Percentiles rank a stretch among this genome's conserved stretches.
phyloP scores from a whole-genome alignment of 2,329 filamentous ascomycete species.

The Epichloe typhina region DNA sequence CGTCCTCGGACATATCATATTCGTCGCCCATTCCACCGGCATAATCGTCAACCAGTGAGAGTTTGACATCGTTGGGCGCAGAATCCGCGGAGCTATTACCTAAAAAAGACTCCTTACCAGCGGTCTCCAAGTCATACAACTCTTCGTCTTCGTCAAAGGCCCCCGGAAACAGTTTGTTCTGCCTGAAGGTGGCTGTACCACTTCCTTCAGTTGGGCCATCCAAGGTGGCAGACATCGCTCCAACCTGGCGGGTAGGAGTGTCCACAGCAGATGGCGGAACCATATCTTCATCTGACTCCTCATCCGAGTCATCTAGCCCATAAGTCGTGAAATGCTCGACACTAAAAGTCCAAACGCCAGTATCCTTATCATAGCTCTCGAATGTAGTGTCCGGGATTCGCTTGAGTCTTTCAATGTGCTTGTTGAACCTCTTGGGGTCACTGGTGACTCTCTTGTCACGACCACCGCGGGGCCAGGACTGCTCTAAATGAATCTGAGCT shows the following conservation, averaged over 20 bases:
- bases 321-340: conserved; percentile 98
- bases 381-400: conserved; percentile 72
- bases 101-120: conserved; percentile 72
- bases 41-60: conserved; percentile 47
- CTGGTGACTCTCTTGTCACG: conserved; percentile 40
- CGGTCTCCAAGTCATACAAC: conserved; percentile 41
- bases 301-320: conserved; percentile 68
- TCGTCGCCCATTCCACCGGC: conserved; percentile 50
- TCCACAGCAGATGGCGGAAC: conserved; percentile 6
- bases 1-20: conserved; percentile 60
- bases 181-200: conserved; percentile 45
- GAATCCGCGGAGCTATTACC: conserved; percentile 81
- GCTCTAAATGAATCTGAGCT: conserved; percentile 73
- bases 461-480: conserved; percentile 71
- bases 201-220: conserved; percentile 29
- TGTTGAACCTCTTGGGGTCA: conserved; percentile 54
- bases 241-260: neutral
- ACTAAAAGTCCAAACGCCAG: conserved; percentile 78
- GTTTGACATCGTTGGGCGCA: conserved; percentile 46
- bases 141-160: conserved; percentile 57
- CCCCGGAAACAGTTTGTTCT: conserved; percentile 47
- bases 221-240: conserved; percentile 15
- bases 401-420: conserved; percentile 72
- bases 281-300: conserved; percentile 46
- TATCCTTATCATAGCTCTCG: conserved; percentile 62